Evolutionary conservation across 768 basidiomycete genomes (phyloP), one percentile per base, ranked within the genome.

Genomic region (Lactarius vividus): DNA sequence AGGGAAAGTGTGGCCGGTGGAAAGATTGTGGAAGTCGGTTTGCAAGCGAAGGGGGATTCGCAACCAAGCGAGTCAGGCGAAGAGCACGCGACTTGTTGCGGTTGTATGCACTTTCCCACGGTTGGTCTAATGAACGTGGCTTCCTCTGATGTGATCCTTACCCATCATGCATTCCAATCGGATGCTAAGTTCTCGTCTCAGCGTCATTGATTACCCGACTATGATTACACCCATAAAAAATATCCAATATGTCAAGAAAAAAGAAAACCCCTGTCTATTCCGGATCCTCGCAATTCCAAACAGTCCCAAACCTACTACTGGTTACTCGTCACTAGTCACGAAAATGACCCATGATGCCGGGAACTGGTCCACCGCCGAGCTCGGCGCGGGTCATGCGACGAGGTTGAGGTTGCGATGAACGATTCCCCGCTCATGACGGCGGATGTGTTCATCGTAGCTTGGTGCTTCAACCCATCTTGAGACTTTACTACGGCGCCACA

Each of bases 401-500:
- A 52, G 23, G 23, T 26, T 15, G 49, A 63, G 31, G 31, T 39
- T 18, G 61, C 40, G 31, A 62, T 55, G 42, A 63, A 67, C 35
- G 66, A 59, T 67, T 63, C 66, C 33, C 66, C 66, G 66, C 53
- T 59, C 66, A 67, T 63, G 40, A 67, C 66, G 66, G 66, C 42
- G 16, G 66, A 67, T 67, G 66, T 59, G 66, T 26, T 63, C 18
- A 67, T 67, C 16, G 57, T 5, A 23, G 57, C 57, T 39, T 66
- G 65, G 28, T 57, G 20, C 56, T 62, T 37, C 2, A 26, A 42
- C 10, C 44, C 61, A 9, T 28, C 16, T 40, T 55, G 23, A 61
- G 59, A 35, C 33, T 23, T 61, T 33, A 35, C 20, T 23, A 55
- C 23, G 26, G 49, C 39, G 44, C 33, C 60, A 49, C 53, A 57